Base-by-base conservation (phyloP, 768 basidiomycete genomes). In the Amanita rubescens region DNA sequence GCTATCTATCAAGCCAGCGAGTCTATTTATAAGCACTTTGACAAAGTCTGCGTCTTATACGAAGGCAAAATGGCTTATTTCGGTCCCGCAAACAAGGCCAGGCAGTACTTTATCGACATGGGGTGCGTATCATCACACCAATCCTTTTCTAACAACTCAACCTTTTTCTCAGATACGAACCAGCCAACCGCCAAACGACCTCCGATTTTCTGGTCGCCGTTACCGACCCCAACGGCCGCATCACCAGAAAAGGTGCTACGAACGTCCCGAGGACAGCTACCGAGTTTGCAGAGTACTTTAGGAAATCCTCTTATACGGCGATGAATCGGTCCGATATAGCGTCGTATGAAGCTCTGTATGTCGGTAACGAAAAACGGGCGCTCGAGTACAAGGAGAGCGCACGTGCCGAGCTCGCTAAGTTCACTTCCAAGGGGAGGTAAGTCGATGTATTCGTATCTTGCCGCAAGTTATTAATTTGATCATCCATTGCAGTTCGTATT, bases 1-100 rank as follows among this genome's bases (percentile, higher is more conserved):
- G 85, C 88, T 0, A 81, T 94, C 35, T 91, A 93, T 67, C 90
- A 93, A 69, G 89, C 87, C 8, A 82, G 86, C 47, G 87, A 92
- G 64, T 72, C 74, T 1, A 67, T 87, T 0, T 85, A 80, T 58
- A 48, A 77, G 11, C 68, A 75, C 6, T 94, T 78, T 63, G 72
- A 92, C 74, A 87, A 89, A 63, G 75, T 90, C 6, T 83, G 86
- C 61, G 74, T 92, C 45, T 77, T 93, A 60, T 81, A 86, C 64
- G 85, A 85, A 60, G 86, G 88, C 10, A 71, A 74, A 24, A 82
- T 85, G 75, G 80, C 79, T 12, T 93, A 86, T 70, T 91, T 79
- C 55, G 90, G 90, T 0, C 81, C 80, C 2, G 79, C 80, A 9
- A 67, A 75, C 43, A 65, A 77, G 46, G 90, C 89, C 0, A 71